Percentiles rank a stretch among this genome's conserved stretches.
phyloP scores from a whole-genome alignment of 2,329 filamentous ascomycete genomes.

The Calonectria naviculata region DNA sequence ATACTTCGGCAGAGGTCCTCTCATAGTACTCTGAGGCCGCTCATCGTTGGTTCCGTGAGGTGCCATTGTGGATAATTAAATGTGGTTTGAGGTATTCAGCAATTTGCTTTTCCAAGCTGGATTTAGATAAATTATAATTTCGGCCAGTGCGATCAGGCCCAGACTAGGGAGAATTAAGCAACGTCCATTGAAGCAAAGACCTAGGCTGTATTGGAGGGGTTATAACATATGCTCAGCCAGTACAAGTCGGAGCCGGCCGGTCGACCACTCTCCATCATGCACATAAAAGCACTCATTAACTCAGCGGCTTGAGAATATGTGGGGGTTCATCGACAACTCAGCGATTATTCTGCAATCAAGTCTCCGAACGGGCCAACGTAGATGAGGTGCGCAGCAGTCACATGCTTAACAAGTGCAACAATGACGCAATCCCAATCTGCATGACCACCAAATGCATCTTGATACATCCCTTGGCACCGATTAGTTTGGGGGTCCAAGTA shows the following conservation, averaged over 20 bases:
- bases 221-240: background rate
- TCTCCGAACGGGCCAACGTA: background rate
- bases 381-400: background rate
- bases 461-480: background rate
- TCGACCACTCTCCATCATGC: background rate
- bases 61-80: background rate
- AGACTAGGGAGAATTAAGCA: background rate
- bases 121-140: background rate
- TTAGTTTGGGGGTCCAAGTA: background rate
- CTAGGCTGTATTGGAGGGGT: background rate
- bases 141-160: background rate
- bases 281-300: background rate
- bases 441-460: background rate
- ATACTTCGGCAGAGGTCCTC: background rate
- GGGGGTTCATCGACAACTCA: background rate
- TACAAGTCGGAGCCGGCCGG: background rate
- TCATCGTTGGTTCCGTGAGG: background rate
- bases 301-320: too few relatives aligned
- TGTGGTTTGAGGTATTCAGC: too few relatives aligned
- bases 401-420: background rate
- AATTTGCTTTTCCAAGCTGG: background rate
- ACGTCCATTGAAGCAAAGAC: background rate
- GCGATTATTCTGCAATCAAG: background rate
- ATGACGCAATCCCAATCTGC: background rate
- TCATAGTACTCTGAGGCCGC: background rate